Evolutionary conservation across 2,329 filamentous ascomycete genomes (phyloP).

Genomic region (Talaromyces islandicus): DNA sequence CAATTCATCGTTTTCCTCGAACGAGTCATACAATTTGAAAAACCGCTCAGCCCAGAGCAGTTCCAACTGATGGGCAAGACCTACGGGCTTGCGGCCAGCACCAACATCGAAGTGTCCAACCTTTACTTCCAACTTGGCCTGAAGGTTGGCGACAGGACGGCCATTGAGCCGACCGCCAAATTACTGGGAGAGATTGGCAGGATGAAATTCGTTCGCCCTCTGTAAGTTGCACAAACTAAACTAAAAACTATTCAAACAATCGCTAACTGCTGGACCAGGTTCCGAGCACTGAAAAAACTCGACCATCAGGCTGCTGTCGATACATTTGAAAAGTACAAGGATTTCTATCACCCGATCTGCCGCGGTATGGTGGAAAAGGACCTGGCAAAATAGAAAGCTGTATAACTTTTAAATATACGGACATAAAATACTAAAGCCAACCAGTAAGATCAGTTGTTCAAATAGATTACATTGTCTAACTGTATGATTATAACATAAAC

Average conservation of each 20-base stretch:
- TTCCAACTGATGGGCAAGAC: conserved; percentile 66
- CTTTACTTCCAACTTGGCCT: conserved; percentile 78
- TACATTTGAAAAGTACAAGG: conserved; percentile 80
- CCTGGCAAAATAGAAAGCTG: conserved; percentile 33
- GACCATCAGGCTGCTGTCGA: conserved; percentile 68
- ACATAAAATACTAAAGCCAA: neutral
- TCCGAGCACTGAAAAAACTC: conserved; percentile 66
- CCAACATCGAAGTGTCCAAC: conserved; percentile 80
- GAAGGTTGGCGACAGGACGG: conserved; percentile 61
- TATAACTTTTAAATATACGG: neutral
- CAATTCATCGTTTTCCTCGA: conserved; percentile 91
- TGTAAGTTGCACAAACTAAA: conserved; percentile 46
- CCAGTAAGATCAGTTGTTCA: neutral
- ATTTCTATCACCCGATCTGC: conserved; percentile 96
- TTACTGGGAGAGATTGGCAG: conserved; percentile 76
- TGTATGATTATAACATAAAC: neutral
- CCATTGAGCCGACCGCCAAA: conserved; percentile 65
- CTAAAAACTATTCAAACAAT: too few relatives aligned
- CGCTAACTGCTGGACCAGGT: conserved; percentile 19
- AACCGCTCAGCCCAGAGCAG: conserved; percentile 58
- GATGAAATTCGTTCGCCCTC: conserved; percentile 93
- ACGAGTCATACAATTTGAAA: conserved; percentile 61
- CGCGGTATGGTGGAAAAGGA: conserved; percentile 82
- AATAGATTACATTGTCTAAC: neutral
- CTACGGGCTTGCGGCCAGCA: conserved; percentile 67